Evolutionary conservation across 2,329 filamentous ascomycete species (phyloP).

Genomic region (Elsinoe necatrix): DNA sequence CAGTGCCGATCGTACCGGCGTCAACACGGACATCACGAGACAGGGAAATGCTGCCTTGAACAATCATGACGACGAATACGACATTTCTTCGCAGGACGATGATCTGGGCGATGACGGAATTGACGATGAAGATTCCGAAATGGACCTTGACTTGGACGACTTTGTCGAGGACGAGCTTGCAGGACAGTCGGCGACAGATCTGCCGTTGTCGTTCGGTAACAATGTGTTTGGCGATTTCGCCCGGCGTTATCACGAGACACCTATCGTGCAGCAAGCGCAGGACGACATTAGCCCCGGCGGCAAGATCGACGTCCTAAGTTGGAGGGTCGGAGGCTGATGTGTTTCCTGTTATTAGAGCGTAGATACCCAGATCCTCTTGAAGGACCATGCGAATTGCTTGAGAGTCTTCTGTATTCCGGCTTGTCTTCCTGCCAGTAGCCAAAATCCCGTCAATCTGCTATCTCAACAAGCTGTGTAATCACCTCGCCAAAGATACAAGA

Average conservation of each 20-base stretch:
- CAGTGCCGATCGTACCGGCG: not conserved
- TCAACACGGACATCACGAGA: not conserved
- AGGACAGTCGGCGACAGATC: not conserved
- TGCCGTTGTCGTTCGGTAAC: not conserved
- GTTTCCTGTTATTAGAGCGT: not conserved
- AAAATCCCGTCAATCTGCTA: not conserved
- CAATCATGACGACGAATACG: not conserved
- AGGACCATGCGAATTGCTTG: not conserved
- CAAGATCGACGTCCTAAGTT: conserved; percentile 3
- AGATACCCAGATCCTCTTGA: not conserved
- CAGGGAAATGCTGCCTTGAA: not conserved
- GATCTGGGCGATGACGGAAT: too few relatives aligned
- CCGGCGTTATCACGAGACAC: not conserved
- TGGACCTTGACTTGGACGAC: not conserved
- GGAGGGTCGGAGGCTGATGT: not conserved
- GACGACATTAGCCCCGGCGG: not conserved
- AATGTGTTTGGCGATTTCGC: not conserved
- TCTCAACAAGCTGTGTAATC: not conserved
- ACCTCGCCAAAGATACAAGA: too few relatives aligned
- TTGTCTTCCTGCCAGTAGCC: not conserved
- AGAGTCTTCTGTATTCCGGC: not conserved
- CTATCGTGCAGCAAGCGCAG: not conserved
- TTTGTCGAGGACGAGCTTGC: not conserved
- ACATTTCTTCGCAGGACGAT: too few relatives aligned
- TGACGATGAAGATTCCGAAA: not conserved